These are phyloP conservation scores for Casuarina cunninghamiana DNA, from an alignment of 306 rosid species.

Conservation along the genomic window DNA sequence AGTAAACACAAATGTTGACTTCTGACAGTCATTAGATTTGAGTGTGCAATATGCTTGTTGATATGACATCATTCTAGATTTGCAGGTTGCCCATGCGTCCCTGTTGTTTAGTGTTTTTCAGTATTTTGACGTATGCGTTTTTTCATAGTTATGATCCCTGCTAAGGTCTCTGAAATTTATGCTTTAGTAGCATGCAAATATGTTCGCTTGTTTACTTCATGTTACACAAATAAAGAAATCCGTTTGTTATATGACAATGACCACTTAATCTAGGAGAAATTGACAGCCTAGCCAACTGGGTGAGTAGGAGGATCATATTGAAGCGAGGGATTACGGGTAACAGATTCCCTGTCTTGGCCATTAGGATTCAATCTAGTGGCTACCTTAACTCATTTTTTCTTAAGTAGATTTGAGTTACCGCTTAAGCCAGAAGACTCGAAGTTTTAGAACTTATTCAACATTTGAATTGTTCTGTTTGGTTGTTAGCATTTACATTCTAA, in stretches of 20 bases:
- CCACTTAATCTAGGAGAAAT: background rate
- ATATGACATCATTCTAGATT: background rate
- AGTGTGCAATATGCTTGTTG: background rate
- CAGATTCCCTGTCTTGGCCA: background rate
- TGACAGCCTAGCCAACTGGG: background rate
- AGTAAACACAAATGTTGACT: background rate
- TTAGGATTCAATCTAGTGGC: background rate
- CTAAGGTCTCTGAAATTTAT: constrained; percentile 3
- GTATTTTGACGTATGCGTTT: background rate
- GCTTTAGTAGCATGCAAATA: background rate
- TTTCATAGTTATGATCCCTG: background rate
- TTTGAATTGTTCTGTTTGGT: background rate
- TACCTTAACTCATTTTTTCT: background rate
- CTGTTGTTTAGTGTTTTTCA: background rate
- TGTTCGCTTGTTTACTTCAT: background rate
- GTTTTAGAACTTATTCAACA: background rate
- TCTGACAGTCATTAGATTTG: background rate
- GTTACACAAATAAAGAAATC: background rate
- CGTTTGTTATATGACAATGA: background rate
- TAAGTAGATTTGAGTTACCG: background rate
- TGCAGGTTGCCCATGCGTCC: background rate
- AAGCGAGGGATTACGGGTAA: background rate
- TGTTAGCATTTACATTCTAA: background rate
- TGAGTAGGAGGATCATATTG: background rate
- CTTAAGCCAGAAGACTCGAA: background rate